Conservation (phyloP, 1,284 basidiomycete genomes). For the Malassezia pachydermatis region DNA sequence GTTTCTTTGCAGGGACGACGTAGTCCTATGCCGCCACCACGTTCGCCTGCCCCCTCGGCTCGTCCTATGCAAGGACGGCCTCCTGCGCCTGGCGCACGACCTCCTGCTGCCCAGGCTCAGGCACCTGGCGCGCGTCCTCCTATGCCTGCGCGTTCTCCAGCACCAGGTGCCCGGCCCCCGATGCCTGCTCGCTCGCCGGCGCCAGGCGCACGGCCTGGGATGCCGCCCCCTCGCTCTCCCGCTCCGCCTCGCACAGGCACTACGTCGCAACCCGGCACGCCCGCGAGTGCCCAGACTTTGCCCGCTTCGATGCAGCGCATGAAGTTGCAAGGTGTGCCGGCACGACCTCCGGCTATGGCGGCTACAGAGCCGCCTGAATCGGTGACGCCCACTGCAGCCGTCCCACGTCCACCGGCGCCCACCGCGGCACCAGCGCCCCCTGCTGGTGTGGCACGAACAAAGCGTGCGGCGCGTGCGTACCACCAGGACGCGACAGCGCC, state of each 20-base stretch:
- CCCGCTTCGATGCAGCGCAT: not conserved
- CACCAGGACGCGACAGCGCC: slow-evolving; percentile 35
- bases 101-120: not conserved
- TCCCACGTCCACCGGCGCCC: not conserved
- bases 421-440: slow-evolving; percentile 6
- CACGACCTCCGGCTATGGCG: not conserved
- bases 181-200: slow-evolving; percentile 3
- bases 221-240: slow-evolving; percentile 5
- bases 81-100: slow-evolving; percentile 2
- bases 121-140: slow-evolving; percentile 6
- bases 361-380: no score
- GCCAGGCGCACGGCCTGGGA: not conserved
- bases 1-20: not conserved
- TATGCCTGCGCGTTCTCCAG: slow-evolving; percentile 6
- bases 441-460: slow-evolving; percentile 30
- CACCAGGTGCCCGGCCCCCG: slow-evolving; percentile 1
- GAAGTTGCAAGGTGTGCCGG: not conserved
- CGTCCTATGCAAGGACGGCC: not conserved
- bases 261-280: not conserved
- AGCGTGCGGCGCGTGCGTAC: slow-evolving; percentile 45
- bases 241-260: not conserved
- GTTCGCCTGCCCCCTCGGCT: slow-evolving; percentile 1
- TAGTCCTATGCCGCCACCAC: slow-evolving; percentile 13
- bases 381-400: not conserved
- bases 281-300: not conserved